Conservation (phyloP, 2,329 filamentous ascomycete genomes). For the Dothistroma pini region DNA sequence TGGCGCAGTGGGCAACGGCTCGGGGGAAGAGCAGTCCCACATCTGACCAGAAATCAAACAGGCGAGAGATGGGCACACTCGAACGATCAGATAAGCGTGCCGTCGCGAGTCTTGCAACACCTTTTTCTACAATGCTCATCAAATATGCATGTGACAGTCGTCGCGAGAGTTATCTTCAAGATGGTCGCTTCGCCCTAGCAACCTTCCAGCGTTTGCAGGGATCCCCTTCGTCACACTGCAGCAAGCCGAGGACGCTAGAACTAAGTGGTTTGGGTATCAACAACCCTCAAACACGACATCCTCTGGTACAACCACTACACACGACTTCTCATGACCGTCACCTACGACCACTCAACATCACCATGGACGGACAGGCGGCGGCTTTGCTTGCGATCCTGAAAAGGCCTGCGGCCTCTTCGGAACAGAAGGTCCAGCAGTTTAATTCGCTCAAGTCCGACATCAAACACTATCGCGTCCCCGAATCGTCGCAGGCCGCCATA, state of each 20-base stretch:
- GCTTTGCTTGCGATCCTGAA: slow-evolving; percentile 54
- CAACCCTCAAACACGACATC: not conserved
- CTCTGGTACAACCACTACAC: slow-evolving; percentile 1
- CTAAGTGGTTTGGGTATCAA: not conserved
- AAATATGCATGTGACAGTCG: not conserved
- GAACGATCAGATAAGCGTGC: no score
- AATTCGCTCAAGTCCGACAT: slow-evolving; percentile 79
- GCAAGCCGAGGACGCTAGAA: not conserved
- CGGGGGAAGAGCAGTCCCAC: no score
- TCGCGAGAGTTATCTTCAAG: not conserved
- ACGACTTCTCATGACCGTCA: not conserved
- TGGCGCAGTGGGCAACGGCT: not conserved
- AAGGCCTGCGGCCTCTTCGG: slow-evolving; percentile 63
- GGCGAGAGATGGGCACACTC: no score
- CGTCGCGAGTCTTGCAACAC: no score
- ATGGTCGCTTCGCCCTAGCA: not conserved
- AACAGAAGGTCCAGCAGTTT: slow-evolving; percentile 67
- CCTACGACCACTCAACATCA: slow-evolving; percentile 3
- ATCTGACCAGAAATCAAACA: no score
- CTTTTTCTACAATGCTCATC: no score
- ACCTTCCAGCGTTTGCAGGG: not conserved
- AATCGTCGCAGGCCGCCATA: slow-evolving; percentile 64
- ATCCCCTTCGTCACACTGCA: not conserved
- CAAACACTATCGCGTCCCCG: slow-evolving; percentile 88
- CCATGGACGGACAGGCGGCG: slow-evolving; percentile 56